Percentiles rank a stretch among this genome's conserved stretches.
phyloP scores from a whole-genome alignment of 2,329 filamentous ascomycete species.

The Diaporthe helianthi region DNA sequence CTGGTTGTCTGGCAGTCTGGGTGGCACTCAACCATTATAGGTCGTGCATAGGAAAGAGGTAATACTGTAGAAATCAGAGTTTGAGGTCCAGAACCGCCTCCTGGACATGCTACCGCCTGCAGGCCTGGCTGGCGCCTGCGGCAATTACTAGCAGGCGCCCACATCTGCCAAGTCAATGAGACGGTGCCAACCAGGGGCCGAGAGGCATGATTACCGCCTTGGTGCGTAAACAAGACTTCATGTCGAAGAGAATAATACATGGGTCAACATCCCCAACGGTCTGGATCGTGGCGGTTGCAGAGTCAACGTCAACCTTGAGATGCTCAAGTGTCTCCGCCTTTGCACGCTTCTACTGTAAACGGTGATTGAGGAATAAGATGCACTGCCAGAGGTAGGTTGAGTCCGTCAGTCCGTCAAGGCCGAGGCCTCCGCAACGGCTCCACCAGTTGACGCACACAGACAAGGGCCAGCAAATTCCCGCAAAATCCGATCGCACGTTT shows the following conservation, averaged over 20 bases:
- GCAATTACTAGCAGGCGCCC: constrained; percentile 2
- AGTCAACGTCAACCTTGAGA: neutral
- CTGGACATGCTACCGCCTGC: constrained; percentile 7
- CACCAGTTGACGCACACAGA: neutral
- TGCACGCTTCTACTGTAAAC: no score
- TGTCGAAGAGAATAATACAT: constrained; percentile 8
- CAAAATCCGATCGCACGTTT: constrained; percentile 1
- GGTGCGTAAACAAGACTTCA: no score
- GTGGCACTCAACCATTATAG: constrained; percentile 3
- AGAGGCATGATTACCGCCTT: neutral
- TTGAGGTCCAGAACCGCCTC: constrained; percentile 7
- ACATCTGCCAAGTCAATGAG: neutral
- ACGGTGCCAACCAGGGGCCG: constrained; percentile 22
- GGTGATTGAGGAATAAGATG: neutral
- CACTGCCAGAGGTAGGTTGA: neutral
- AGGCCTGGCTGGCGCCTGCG: constrained; percentile 20
- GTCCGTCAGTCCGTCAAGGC: constrained; percentile 13
- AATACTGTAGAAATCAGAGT: constrained; percentile 26
- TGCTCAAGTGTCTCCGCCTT: neutral
- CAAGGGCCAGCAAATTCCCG: constrained; percentile 4
- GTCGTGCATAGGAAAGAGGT: constrained; percentile 16
- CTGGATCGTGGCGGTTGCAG: constrained; percentile 12
- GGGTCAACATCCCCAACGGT: neutral
- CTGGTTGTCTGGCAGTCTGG: neutral
- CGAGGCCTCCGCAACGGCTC: constrained; percentile 8